phyloP scores from a whole-genome alignment of 306 rosid species.

The Malus fusca region DNA sequence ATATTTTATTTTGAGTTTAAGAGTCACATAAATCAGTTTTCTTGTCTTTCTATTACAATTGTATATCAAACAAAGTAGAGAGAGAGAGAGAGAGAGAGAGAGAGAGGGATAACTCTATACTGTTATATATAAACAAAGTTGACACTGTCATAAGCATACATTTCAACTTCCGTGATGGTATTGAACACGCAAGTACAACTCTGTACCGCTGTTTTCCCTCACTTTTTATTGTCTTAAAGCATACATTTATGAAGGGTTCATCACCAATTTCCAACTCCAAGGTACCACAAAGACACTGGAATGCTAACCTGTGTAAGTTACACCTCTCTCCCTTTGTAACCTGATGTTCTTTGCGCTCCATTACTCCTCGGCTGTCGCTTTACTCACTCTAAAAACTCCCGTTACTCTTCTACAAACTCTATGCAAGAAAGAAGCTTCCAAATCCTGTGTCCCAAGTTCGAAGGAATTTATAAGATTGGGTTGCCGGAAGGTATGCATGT shows the following conservation, averaged over 20 bases:
- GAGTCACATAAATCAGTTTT: too few species aligned
- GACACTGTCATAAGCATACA: background rate
- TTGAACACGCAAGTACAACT: background rate
- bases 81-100: too few species aligned
- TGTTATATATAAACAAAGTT: background rate
- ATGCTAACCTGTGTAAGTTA: background rate
- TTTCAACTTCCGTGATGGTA: constrained; percentile 2
- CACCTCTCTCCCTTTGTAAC: constrained; percentile 23
- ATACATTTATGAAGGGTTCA: constrained; percentile 1
- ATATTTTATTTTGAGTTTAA: too few species aligned
- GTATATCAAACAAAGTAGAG: too few species aligned
- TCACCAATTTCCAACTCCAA: constrained; percentile 18
- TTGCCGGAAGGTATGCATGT: background rate
- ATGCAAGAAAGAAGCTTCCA: constrained; percentile 29
- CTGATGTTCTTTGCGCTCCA: constrained; percentile 19
- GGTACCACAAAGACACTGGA: constrained; percentile 18
- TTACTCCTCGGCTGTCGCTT: constrained; percentile 18
- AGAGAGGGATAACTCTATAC: background rate
- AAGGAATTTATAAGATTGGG: background rate
- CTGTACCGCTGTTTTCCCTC: background rate
- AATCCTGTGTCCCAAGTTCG: constrained; percentile 17
- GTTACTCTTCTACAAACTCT: constrained; percentile 32
- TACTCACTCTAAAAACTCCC: constrained; percentile 20
- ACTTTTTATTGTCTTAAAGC: background rate
- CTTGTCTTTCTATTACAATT: too few species aligned